These are phyloP conservation scores for Lavandula angustifolia DNA, from an alignment of 257 asterid species.

Conservation along the genomic window DNA sequence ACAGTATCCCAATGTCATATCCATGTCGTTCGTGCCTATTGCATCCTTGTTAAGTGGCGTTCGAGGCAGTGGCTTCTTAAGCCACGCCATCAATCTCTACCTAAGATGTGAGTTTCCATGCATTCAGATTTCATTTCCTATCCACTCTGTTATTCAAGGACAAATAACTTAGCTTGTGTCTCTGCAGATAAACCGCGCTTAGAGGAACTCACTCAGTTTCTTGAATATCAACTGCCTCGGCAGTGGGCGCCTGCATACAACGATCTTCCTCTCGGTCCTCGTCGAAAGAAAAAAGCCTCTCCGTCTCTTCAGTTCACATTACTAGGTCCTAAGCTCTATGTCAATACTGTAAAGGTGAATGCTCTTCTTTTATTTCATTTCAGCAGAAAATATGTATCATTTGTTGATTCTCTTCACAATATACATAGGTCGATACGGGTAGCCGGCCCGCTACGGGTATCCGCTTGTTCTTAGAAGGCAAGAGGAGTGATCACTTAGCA, in stretches of 20 bases:
- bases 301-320: slow-evolving; percentile 81
- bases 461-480: slow-evolving; percentile 89
- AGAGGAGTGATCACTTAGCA: slow-evolving; percentile 81
- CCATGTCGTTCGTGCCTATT: slow-evolving; percentile 94
- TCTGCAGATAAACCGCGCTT: slow-evolving; percentile 84
- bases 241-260: slow-evolving; percentile 94
- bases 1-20: slow-evolving; percentile 76
- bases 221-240: slow-evolving; percentile 86
- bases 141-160: too few relatives aligned
- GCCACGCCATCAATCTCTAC: slow-evolving; percentile 87
- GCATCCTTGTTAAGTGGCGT: slow-evolving; percentile 78
- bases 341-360: slow-evolving; percentile 78
- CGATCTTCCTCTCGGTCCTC: slow-evolving; percentile 87
- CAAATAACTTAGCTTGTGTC: not conserved
- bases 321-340: slow-evolving; percentile 91
- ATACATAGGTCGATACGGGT: slow-evolving; percentile 67
- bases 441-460: slow-evolving; percentile 90
- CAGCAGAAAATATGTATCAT: too few relatives aligned
- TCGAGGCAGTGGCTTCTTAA: slow-evolving; percentile 84
- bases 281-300: slow-evolving; percentile 65
- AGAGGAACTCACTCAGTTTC: slow-evolving; percentile 86
- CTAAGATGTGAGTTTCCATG: slow-evolving; percentile 71
- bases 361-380: not conserved
- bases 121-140: too few relatives aligned
- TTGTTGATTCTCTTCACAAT: too few relatives aligned